Base-by-base conservation (phyloP, 176 grass and related monocot species). In the Aegilops sharonensis region DNA sequence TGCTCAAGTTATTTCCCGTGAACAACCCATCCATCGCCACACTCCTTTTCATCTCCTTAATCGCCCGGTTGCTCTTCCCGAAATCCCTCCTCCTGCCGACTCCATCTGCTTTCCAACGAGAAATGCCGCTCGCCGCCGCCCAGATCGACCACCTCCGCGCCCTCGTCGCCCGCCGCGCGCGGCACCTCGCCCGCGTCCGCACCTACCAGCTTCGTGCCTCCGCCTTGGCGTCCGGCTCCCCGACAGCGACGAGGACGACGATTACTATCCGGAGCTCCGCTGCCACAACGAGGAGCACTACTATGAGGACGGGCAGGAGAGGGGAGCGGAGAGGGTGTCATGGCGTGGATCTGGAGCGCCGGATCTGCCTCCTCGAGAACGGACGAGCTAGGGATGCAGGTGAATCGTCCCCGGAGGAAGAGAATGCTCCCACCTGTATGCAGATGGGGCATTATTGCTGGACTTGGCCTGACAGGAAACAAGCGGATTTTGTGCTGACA, bases 101-200 rank as follows among this genome's bases (percentile, higher is more conserved):
- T 27, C 27, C 27, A 27, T 27, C 27, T 27, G 27, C 27, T 27
- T 27, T 27, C 27, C 27, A 27, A 99, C 71, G 94, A 99, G 86
- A 94, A 91, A 99, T 99, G 94, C 83, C 87, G 10, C 92, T 96
- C 65, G 92, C 92, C 83, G 85, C 88, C 50, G 64, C 83, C 57
- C 92, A 99, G 75, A 70, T 99, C 80, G 61, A 76, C 32, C 64
- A 83, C 66, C 86, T 99, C 24, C 92, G 87, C 5, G 90, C 88
- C 79, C 89, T 91, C n/a, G 88, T 99, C 24, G 79, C 87, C 63
- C 86, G 32, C 40, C 92, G 97, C 74, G 89, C 91, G 30, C 84
- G 90, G 11, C 81, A 81, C 62, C 52, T 96, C 6, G 47, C 84
- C 7, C 80, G 57, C 7, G 83, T 96, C 2, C 87, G 85, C 25